phyloP scores from a whole-genome alignment of 345 rosid species.

The Odontarrhena argentea region DNA sequence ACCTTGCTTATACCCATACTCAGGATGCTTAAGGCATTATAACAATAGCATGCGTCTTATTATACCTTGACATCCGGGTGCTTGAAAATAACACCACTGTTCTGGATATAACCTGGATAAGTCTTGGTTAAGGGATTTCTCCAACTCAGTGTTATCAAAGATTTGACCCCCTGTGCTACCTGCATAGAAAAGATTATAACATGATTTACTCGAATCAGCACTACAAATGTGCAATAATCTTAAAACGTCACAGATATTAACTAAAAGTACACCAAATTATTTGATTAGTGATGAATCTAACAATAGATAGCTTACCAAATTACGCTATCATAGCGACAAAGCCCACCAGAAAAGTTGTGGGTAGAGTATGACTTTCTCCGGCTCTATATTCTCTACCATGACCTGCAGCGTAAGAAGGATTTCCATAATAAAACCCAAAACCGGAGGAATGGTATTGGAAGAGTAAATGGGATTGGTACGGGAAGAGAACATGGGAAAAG shows the following conservation, averaged over 20 bases:
- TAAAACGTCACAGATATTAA: too few relatives aligned
- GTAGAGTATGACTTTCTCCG: slow-evolving; percentile 93
- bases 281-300: too few relatives aligned
- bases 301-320: too few relatives aligned
- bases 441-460: slow-evolving; percentile 93
- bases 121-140: slow-evolving; percentile 36
- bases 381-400: slow-evolving; percentile 99
- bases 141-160: too few relatives aligned
- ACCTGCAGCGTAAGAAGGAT: slow-evolving; percentile 90
- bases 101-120: slow-evolving; percentile 86
- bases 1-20: slow-evolving; percentile 86
- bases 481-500: not conserved
- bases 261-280: too few relatives aligned
- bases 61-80: slow-evolving; percentile 87
- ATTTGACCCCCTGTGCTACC: too few relatives aligned
- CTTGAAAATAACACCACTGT: slow-evolving; percentile 82
- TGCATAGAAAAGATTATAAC: too few relatives aligned
- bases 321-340: slow-evolving; percentile 99
- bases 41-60: slow-evolving; percentile 72
- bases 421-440: slow-evolving; percentile 95
- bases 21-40: slow-evolving; percentile 83
- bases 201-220: too few relatives aligned
- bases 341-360: slow-evolving; percentile 99
- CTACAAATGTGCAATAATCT: too few relatives aligned
- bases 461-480: not conserved